Evolutionary conservation across 306 rosid genomes (phyloP).

Genomic region (Gastrolobium bilobum): DNA sequence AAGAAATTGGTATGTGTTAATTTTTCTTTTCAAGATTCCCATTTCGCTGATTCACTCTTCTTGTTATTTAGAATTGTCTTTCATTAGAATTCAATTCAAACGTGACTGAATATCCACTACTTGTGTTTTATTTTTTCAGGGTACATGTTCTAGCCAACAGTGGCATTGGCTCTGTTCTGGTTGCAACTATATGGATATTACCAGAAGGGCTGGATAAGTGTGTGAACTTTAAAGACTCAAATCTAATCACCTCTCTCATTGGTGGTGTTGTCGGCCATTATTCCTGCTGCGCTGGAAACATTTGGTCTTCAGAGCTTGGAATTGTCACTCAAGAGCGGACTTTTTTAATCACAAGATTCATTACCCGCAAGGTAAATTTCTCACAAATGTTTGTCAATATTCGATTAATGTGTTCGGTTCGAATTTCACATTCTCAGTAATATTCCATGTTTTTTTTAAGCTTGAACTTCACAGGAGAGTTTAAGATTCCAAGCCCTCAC

Average conservation of each 20-base stretch:
- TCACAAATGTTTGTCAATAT: not conserved
- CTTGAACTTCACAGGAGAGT: constrained; percentile 22
- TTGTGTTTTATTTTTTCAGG: constrained; percentile 56
- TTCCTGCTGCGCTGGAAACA: constrained; percentile 93
- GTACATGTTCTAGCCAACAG: constrained; percentile 84
- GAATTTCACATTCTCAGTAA: no score
- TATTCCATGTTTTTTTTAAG: not conserved
- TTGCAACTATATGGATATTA: constrained; percentile 63
- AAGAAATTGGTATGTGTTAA: constrained; percentile 73
- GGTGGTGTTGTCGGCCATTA: constrained; percentile 92
- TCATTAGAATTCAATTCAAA: not conserved
- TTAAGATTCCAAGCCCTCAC: constrained; percentile 33
- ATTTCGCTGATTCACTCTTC: not conserved
- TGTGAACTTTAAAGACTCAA: constrained; percentile 75
- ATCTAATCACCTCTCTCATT: constrained; percentile 72
- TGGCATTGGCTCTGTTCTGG: constrained; percentile 77
- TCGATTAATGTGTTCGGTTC: constrained; percentile 32
- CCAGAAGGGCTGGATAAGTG: constrained; percentile 72
- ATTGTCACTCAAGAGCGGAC: constrained; percentile 82
- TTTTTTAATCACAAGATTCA: constrained; percentile 69
- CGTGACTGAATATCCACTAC: not conserved
- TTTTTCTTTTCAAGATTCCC: not conserved
- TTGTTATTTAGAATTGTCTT: not conserved
- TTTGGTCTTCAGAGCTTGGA: constrained; percentile 98
- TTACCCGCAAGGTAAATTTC: constrained; percentile 70